Conservation (phyloP, 2,329 filamentous ascomycete genomes). For the Fusarium domesticum region DNA sequence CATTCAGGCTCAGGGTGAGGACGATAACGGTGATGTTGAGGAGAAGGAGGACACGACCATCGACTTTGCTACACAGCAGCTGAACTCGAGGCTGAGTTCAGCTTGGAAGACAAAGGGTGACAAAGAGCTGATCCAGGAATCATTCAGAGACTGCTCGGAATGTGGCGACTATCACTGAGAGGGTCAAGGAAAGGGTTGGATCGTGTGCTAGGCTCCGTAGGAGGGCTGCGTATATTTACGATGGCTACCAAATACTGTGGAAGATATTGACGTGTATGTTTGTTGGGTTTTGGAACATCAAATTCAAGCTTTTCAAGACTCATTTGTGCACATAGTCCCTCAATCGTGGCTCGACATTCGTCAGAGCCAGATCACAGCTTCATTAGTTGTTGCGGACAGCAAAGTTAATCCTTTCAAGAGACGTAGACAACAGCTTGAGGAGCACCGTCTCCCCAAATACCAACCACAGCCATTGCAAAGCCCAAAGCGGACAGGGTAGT, state of each 20-base stretch:
- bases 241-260: too few species aligned
- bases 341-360: too few species aligned
- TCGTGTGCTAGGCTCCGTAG: too few species aligned
- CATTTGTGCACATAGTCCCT: too few species aligned
- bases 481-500: conserved; percentile 53
- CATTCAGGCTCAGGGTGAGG: conserved; percentile 28
- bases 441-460: conserved; percentile 64
- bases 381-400: too few species aligned
- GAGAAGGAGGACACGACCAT: conserved; percentile 19
- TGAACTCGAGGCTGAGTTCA: conserved; percentile 11
- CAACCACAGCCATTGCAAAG: conserved; percentile 60
- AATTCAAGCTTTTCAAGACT: too few species aligned
- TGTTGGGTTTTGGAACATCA: too few species aligned
- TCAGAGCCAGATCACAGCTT: too few species aligned
- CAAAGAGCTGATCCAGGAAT: conserved; percentile 9
- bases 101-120: conserved; percentile 22
- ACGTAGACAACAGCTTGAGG: conserved; percentile 35
- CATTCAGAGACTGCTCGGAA: conserved; percentile 3
- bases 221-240: too few species aligned
- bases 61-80: conserved; percentile 33
- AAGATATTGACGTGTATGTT: too few species aligned
- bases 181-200: not conserved
- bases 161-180: conserved; percentile 15
- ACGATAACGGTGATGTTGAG: conserved; percentile 11
- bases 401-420: conserved; percentile 22